Evolutionary conservation across 2,329 filamentous ascomycete genomes (phyloP), one percentile per base, ranked within the genome.

Genomic region (Ascochyta viciae-villosae): DNA sequence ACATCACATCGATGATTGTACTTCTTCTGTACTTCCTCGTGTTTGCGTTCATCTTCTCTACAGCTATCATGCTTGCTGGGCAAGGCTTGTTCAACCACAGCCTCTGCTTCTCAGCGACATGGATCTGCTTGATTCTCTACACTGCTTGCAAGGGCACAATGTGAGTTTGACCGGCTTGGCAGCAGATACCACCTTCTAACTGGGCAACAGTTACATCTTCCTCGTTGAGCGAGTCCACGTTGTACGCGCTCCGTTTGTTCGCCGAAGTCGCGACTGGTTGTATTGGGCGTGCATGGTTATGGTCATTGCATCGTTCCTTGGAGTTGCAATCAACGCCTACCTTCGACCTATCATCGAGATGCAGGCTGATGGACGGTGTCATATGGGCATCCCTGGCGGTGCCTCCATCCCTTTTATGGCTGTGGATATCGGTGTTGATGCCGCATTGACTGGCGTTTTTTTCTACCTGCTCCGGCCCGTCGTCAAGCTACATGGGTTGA

Each of bases 211-310:
- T n/a, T 75, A 76, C 42, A 50, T 74, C 16, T 76, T 75, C 57
- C 62, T 77, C 5, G 66, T 76, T 24, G 75, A 77, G 53, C 64
- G 75, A 16, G 63, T 69, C 7, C 73, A 76, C 47, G 64, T 69
- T 10, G 63, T 76, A 23, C 64, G 73, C 22, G 53, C 64, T 3
- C 61, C 69, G 8, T 63, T 66, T 45, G 54, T 62, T 9, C 57
- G 61, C 15, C 67, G 74, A 9, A 50, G 57, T 19, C 55, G 66
- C 10, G 72, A 75, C 45, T 63, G 60, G 48, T 34, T 75, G 15
- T 76, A 72, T 61, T 33, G 69, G 8, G 16, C 48, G 3, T 63
- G 63, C 38, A 65, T 72, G 51, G 47, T 57, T 50, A 16, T 65
- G 39, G 42, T 64, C 10, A 29, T 60, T 29, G 40, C 58, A 15